These are phyloP conservation scores for Scheffersomyces segobiensis DNA, from an alignment of 1,139 yeast species.

Conservation along the genomic window DNA sequence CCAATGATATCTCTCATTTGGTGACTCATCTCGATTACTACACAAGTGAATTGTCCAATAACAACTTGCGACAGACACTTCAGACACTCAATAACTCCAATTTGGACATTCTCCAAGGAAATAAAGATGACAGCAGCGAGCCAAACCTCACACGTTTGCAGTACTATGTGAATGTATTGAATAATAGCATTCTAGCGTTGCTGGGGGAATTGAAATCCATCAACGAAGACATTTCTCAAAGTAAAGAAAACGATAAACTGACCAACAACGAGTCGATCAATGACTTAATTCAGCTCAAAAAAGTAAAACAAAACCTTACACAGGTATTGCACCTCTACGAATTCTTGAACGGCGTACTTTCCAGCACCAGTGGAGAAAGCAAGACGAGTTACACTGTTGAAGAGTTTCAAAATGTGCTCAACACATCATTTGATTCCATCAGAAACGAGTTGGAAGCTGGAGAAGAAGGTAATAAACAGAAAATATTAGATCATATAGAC, in stretches of 20 bases:
- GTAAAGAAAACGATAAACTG: slow-evolving; percentile 5
- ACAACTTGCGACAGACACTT: slow-evolving; percentile 49
- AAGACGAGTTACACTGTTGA: slow-evolving; percentile 16
- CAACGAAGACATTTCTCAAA: slow-evolving; percentile 6
- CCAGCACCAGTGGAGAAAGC: slow-evolving; percentile 18
- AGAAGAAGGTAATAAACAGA: slow-evolving; percentile 23
- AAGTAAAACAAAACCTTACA: slow-evolving; percentile 43
- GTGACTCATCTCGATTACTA: slow-evolving; percentile 63
- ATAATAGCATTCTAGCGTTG: slow-evolving; percentile 56
- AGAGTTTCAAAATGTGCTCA: slow-evolving; percentile 39
- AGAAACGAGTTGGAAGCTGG: slow-evolving; percentile 34
- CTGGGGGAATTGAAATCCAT: slow-evolving; percentile 46
- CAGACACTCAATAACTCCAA: slow-evolving; percentile 34
- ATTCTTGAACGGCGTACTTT: slow-evolving; percentile 21
- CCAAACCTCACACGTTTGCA: slow-evolving; percentile 51
- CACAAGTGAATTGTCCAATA: slow-evolving; percentile 52
- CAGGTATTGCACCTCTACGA: slow-evolving; percentile 48
- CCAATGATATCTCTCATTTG: slow-evolving; percentile 36
- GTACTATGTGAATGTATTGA: slow-evolving; percentile 60
- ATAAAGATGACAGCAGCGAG: slow-evolving; percentile 10
- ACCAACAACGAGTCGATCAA: slow-evolving; percentile 26
- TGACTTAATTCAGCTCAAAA: slow-evolving; percentile 44
- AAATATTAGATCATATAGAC: slow-evolving; percentile 38
- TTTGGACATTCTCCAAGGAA: slow-evolving; percentile 1
- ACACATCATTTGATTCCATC: slow-evolving; percentile 42